Percentiles rank a stretch among this genome's conserved stretches.
These are phyloP conservation scores for Usnea hakonensis DNA, from an alignment of 495 filamentous ascomycete genomes.

Conservation along the genomic window DNA sequence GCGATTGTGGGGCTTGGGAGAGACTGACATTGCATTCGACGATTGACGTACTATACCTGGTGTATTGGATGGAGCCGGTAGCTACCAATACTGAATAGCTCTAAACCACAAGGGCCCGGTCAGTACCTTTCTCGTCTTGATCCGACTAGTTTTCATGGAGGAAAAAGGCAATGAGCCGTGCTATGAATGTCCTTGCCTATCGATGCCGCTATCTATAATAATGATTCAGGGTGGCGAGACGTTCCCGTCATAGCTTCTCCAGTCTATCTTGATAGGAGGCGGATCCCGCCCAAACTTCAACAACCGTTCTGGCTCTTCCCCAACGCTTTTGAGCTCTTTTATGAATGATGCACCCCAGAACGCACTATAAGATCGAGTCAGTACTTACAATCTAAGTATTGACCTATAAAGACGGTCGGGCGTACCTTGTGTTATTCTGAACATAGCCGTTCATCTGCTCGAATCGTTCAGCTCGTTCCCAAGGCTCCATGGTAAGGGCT, in stretches of 20 bases:
- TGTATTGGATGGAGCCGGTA: background rate
- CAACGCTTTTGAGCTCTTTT: constrained; percentile 64
- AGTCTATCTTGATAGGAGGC: constrained; percentile 16
- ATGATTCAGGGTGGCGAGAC: background rate
- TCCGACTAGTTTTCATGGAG: background rate
- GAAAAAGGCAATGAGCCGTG: background rate
- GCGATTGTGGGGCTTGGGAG: background rate
- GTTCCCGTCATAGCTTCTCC: constrained; percentile 18
- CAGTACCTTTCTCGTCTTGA: background rate
- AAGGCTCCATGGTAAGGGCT: constrained; percentile 75
- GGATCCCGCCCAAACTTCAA: constrained; percentile 17
- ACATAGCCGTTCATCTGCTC: constrained; percentile 76
- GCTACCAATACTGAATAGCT: constrained; percentile 1
- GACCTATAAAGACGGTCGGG: constrained; percentile 8
- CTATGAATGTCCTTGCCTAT: background rate
- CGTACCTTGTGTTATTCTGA: constrained; percentile 74
- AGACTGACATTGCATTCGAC: background rate
- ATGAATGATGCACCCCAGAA: constrained; percentile 98
- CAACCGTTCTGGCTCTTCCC: constrained; percentile 15
- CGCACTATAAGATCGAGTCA: constrained; percentile 46
- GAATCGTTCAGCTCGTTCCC: constrained; percentile 75
- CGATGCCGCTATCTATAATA: background rate
- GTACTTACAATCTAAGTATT: background rate
- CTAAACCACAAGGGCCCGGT: background rate
- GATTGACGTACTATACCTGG: background rate